These are phyloP conservation scores for Macrocybe sp. DNA, from an alignment of 1,284 basidiomycete genomes.

Conservation along the genomic window DNA sequence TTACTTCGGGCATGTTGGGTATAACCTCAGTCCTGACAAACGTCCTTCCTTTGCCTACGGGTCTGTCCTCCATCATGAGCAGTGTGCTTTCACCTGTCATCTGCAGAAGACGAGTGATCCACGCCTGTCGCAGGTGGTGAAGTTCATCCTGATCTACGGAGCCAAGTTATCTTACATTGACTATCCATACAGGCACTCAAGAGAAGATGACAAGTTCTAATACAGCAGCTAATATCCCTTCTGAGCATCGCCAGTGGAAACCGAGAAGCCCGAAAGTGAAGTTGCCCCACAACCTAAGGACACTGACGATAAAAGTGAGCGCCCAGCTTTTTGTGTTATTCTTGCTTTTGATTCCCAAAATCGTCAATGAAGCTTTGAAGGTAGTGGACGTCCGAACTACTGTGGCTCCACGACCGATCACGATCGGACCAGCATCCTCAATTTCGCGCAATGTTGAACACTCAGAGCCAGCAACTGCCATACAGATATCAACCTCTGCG, in stretches of 20 bases:
- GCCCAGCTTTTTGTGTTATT: no score
- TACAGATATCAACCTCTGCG: neutral
- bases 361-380: no score
- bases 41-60: no score
- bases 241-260: neutral
- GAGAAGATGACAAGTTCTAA: neutral
- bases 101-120: slow-evolving; percentile 2
- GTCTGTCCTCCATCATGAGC: no score
- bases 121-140: slow-evolving; percentile 13
- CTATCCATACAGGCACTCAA: slow-evolving; percentile 3
- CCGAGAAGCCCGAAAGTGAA: neutral
- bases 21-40: no score
- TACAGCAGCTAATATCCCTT: neutral
- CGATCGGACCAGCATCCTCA: neutral
- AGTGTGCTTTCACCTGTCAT: no score
- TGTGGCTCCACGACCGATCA: neutral
- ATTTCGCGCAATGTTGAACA: neutral
- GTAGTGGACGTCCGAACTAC: no score
- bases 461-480: neutral
- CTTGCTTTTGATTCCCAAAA: no score
- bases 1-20: no score
- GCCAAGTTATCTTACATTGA: neutral
- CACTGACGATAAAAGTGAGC: no score
- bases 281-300: no score
- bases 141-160: neutral